phyloP scores from a whole-genome alignment of 2,329 filamentous ascomycete genomes.

The Pseudocercospora crystallina region DNA sequence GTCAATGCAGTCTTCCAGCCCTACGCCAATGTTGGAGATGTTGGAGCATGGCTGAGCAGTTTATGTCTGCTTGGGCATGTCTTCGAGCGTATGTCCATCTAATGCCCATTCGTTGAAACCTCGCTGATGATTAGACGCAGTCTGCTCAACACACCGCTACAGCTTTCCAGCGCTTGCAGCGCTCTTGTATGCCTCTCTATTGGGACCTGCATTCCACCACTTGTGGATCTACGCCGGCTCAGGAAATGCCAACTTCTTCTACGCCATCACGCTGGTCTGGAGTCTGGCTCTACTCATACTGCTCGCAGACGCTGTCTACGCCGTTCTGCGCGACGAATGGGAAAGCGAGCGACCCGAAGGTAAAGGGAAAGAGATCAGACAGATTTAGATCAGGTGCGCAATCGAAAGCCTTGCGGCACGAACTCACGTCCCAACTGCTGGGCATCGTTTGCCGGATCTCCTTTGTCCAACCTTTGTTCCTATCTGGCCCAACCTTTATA shows the following conservation, averaged over 20 bases:
- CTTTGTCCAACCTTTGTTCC: no score
- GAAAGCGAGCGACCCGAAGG: slow-evolving; percentile 89
- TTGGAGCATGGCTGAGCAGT: slow-evolving; percentile 78
- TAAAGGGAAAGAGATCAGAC: slow-evolving; percentile 80
- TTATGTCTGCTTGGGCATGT: slow-evolving; percentile 87
- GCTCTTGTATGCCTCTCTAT: slow-evolving; percentile 80
- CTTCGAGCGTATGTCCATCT: slow-evolving; percentile 65
- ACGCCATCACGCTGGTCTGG: slow-evolving; percentile 98
- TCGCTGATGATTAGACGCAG: slow-evolving; percentile 38
- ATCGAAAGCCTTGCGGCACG: no score
- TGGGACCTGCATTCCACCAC: slow-evolving; percentile 94
- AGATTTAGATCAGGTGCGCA: slow-evolving; percentile 52
- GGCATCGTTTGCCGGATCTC: no score
- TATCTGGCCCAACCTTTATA: no score
- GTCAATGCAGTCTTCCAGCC: slow-evolving; percentile 96
- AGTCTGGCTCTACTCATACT: slow-evolving; percentile 84
- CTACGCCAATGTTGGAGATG: slow-evolving; percentile 90
- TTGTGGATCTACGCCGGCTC: slow-evolving; percentile 98
- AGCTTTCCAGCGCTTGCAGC: slow-evolving; percentile 82
- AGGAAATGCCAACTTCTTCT: slow-evolving; percentile 99
- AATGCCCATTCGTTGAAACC: not conserved
- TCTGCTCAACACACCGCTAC: slow-evolving; percentile 72
- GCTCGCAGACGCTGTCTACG: slow-evolving; percentile 84
- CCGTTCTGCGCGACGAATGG: slow-evolving; percentile 87
- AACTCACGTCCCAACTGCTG: no score